phyloP scores from a whole-genome alignment of 208 protist genomes.

The Crithidia mellificae region DNA sequence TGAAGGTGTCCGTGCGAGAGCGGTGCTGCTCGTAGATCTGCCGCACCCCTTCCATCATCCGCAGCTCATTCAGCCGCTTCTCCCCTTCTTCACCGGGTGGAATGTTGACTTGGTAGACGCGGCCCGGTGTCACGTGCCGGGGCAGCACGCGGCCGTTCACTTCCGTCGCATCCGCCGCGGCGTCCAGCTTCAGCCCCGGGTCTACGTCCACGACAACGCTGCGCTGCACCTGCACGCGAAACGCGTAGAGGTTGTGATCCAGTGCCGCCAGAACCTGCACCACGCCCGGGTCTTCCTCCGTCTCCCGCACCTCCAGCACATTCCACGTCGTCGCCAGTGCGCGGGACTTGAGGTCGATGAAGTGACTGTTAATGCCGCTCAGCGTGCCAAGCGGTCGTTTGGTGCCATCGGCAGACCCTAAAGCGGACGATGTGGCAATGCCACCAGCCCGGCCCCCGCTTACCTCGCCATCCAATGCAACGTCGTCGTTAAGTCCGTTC shows the following conservation, averaged over 20 bases:
- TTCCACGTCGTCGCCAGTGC: conserved; percentile 75
- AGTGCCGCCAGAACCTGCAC: conserved; percentile 72
- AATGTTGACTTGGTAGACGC: conserved; percentile 59
- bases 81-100: conserved; percentile 66
- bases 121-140: conserved; percentile 37
- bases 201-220: conserved; percentile 66
- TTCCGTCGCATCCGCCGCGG: conserved; percentile 29
- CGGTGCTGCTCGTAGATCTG: conserved; percentile 80
- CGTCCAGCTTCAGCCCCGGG: conserved; percentile 18
- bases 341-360: conserved; percentile 82
- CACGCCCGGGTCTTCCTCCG: conserved; percentile 49
- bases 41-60: conserved; percentile 64
- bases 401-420: background rate
- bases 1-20: conserved; percentile 51
- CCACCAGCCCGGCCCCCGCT: background rate
- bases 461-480: background rate
- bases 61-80: conserved; percentile 61
- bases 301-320: conserved; percentile 79
- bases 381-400: background rate
- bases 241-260: conserved; percentile 59
- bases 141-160: conserved; percentile 64
- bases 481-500: conserved; percentile 29
- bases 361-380: conserved; percentile 49
- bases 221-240: conserved; percentile 70
- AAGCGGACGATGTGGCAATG: background rate